phyloP scores from a whole-genome alignment of 345 rosid species.

The Anastatica hierochuntica region DNA sequence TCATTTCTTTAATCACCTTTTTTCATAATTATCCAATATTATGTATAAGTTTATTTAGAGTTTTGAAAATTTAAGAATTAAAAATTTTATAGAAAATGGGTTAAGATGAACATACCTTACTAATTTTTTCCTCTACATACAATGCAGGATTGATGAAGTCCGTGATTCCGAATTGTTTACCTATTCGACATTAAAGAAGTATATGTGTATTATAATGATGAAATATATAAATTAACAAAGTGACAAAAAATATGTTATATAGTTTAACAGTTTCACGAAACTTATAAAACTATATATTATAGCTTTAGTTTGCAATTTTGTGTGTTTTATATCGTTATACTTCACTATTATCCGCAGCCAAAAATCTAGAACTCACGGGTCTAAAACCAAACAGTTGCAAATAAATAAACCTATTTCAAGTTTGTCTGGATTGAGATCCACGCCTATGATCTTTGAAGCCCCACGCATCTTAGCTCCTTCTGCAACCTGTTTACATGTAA shows the following conservation, averaged over 20 bases:
- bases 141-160: conserved; percentile 52
- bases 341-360: not conserved
- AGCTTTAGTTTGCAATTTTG: too few species aligned
- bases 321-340: too few species aligned
- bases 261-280: too few species aligned
- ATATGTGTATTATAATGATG: not conserved
- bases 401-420: conserved; percentile 47
- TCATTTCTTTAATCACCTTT: conserved; percentile 50
- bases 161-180: conserved; percentile 51
- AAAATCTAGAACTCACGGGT: too few species aligned
- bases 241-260: too few species aligned
- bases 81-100: not conserved
- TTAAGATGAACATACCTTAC: conserved; percentile 27
- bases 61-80: too few species aligned
- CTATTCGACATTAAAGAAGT: conserved; percentile 20
- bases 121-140: conserved; percentile 30
- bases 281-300: too few species aligned
- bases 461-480: conserved; percentile 52
- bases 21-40: not conserved
- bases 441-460: conserved; percentile 61
- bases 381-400: too few species aligned
- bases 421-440: conserved; percentile 57
- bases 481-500: conserved; percentile 33
- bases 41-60: not conserved
- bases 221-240: too few species aligned